A percentile compares a stretch with the other conserved stretches of the same genome.
phyloP scores from a whole-genome alignment of 208 protist species.

The Porcisia deanei region DNA sequence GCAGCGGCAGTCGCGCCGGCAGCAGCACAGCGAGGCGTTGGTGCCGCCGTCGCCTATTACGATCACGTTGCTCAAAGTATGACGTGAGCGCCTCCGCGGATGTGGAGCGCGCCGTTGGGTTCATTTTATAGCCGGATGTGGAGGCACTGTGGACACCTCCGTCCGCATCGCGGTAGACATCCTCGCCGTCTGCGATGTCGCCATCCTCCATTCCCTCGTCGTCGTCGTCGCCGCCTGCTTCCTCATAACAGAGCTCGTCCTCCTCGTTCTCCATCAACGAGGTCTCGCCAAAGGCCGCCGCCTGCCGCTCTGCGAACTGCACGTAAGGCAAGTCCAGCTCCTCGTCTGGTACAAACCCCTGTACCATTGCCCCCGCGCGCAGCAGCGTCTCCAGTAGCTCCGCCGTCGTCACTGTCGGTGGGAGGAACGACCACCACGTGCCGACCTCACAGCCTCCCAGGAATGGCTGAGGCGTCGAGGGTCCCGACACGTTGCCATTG shows the following conservation, averaged over 20 bases:
- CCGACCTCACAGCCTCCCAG: slow-evolving; percentile 43
- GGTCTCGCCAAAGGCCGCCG: not conserved
- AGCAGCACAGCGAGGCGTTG: slow-evolving; percentile 2
- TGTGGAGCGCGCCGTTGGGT: not conserved
- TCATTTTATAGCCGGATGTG: not conserved
- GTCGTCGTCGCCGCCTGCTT: not conserved
- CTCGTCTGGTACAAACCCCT: slow-evolving; percentile 52
- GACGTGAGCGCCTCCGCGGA: not conserved
- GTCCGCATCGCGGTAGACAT: not conserved
- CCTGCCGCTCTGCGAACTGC: slow-evolving; percentile 35
- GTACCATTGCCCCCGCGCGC: slow-evolving; percentile 40
- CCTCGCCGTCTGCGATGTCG: slow-evolving; percentile 3
- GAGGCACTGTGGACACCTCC: not conserved
- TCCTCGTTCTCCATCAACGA: not conserved
- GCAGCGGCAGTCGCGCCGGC: slow-evolving; percentile 38
- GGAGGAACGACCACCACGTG: slow-evolving; percentile 50
- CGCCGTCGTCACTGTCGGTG: slow-evolving; percentile 32
- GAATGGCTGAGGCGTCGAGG: slow-evolving; percentile 1
- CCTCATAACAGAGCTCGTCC: not conserved
- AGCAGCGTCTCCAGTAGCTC: slow-evolving; percentile 55
- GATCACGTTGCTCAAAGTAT: not conserved
- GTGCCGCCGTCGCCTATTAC: slow-evolving; percentile 3
- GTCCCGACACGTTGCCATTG: not conserved
- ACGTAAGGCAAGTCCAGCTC: slow-evolving; percentile 53
- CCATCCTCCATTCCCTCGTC: not conserved